Conservation (phyloP, 768 basidiomycete genomes). For the Rhodotorula toruloides region DNA sequence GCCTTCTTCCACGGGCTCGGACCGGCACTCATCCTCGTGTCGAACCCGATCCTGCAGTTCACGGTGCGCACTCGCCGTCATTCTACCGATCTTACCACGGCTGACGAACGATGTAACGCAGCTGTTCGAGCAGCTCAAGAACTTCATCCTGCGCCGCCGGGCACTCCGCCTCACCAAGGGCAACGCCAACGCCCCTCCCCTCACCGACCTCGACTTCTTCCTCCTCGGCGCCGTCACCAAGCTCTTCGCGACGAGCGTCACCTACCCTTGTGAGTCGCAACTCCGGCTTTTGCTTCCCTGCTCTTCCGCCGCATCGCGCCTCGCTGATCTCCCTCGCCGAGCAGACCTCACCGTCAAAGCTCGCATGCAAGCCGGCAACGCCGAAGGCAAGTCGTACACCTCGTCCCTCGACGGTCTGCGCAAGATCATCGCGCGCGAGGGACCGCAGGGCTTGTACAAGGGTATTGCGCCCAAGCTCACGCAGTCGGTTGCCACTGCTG, state of each 20-base stretch:
- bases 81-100: background rate
- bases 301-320: background rate
- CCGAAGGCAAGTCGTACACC: slow-evolving; percentile 63
- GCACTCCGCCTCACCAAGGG: slow-evolving; percentile 55
- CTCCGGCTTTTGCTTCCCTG: background rate
- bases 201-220: slow-evolving; percentile 88
- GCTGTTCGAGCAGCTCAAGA: slow-evolving; percentile 93
- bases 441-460: slow-evolving; percentile 74
- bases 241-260: slow-evolving; percentile 59
- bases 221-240: slow-evolving; percentile 90
- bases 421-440: slow-evolving; percentile 72
- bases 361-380: slow-evolving; percentile 69
- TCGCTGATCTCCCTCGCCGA: fast-evolving
- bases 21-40: slow-evolving; percentile 84
- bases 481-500: slow-evolving; percentile 45
- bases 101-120: slow-evolving; percentile 57
- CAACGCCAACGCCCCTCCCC: slow-evolving; percentile 47
- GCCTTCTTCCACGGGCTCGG: slow-evolving; percentile 91
- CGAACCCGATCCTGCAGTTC: slow-evolving; percentile 81
- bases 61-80: slow-evolving; percentile 4
- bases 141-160: slow-evolving; percentile 63
- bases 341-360: slow-evolving; percentile 59
- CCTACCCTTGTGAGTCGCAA: slow-evolving; percentile 69
- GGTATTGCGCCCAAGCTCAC: slow-evolving; percentile 77
- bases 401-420: slow-evolving; percentile 72